Evolutionary conservation across 768 basidiomycete species (phyloP).

Genomic region (Mycena filopes): DNA sequence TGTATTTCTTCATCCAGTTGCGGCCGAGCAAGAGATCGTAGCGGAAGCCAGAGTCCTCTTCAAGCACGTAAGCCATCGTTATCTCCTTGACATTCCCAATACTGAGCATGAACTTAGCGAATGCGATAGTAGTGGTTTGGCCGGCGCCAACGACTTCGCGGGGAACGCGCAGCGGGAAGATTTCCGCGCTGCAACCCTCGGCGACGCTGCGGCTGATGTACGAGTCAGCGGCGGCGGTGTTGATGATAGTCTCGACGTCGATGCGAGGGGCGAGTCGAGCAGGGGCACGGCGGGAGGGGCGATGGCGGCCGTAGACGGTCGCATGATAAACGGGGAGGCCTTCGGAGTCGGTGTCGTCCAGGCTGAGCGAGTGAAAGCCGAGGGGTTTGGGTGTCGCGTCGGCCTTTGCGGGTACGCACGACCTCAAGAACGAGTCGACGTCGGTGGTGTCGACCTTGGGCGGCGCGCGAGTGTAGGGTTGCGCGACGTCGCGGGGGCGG

Average conservation of each 20-base stretch:
- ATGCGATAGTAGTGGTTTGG: conserved; percentile 8
- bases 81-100: conserved; percentile 24
- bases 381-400: background rate
- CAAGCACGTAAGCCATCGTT: conserved; percentile 17
- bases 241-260: conserved; percentile 20
- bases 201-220: too few species aligned
- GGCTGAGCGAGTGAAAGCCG: background rate
- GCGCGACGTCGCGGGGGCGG: too few species aligned
- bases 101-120: conserved; percentile 19
- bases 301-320: conserved; percentile 2
- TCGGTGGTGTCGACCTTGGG: background rate
- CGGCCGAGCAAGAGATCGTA: conserved; percentile 25
- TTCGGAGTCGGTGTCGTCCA: conserved; percentile 3
- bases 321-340: conserved; percentile 19
- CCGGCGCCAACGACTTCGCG: conserved; percentile 26
- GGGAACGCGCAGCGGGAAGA: conserved; percentile 4
- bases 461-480: too few species aligned
- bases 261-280: background rate
- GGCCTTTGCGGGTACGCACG: background rate
- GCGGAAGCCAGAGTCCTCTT: conserved; percentile 13
- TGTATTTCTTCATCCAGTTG: conserved; percentile 9
- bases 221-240: conserved; percentile 27
- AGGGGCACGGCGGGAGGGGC: background rate
- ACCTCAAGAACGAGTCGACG: background rate
- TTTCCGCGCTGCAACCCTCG: background rate